Conservation (phyloP, 192 early-diverging fungal species). For the Podila epicladia region DNA sequence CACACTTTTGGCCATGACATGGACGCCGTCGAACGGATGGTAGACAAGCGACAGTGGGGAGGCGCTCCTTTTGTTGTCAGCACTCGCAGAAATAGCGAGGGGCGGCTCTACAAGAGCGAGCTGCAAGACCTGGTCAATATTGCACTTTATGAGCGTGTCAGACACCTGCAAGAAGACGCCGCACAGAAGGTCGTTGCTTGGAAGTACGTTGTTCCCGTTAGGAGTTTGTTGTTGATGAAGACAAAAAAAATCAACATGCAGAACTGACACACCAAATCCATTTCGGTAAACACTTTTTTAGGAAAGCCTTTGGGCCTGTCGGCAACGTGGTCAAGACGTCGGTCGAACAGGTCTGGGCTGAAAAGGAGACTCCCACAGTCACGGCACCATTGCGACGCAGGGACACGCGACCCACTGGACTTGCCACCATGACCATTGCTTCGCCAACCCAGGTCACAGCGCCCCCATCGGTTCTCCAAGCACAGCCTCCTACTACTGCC, state of each 20-base stretch:
- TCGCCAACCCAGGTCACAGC: neutral
- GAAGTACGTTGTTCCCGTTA: slow-evolving; percentile 25
- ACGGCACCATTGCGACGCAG: neutral
- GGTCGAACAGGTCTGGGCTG: slow-evolving; percentile 18
- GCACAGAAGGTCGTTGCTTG: slow-evolving; percentile 31
- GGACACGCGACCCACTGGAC: neutral
- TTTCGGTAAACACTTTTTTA: neutral
- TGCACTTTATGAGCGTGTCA: slow-evolving; percentile 29
- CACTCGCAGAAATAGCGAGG: slow-evolving; percentile 21
- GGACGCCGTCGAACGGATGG: slow-evolving; percentile 27
- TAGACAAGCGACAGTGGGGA: slow-evolving; percentile 31
- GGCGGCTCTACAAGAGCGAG: slow-evolving; percentile 24
- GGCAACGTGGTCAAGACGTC: neutral
- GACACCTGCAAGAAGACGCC: slow-evolving; percentile 30
- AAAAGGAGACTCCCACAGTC: neutral
- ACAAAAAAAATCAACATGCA: neutral
- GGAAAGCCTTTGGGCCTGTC: slow-evolving; percentile 16
- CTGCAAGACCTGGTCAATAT: slow-evolving; percentile 15
- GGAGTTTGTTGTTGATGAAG: neutral
- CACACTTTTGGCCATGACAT: slow-evolving; percentile 38
- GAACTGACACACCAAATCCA: neutral
- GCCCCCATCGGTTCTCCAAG: neutral
- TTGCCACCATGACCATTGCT: neutral
- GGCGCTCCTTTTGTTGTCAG: slow-evolving; percentile 37
- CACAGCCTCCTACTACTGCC: neutral